Base-by-base conservation (phyloP, 805 yeast genomes). In the Metschnikowia cubensis region DNA sequence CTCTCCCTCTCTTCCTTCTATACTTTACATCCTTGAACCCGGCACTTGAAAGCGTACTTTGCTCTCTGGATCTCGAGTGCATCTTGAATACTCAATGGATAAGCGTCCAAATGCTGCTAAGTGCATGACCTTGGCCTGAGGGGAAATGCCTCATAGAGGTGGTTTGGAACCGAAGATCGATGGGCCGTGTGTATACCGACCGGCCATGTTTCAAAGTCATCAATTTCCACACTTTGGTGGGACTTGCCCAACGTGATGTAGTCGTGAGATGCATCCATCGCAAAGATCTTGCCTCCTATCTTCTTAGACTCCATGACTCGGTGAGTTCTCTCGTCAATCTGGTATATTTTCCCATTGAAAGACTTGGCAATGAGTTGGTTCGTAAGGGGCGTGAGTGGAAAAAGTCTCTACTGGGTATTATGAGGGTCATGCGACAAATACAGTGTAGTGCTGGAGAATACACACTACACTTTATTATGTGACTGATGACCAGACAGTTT, bases 31-130 rank as follows among this genome's bases (percentile, higher is more conserved):
- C 71, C 40, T 72, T 64, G 22, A n/a, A n/a, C n/a, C n/a, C n/a
- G 97, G 53, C 96, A 85, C 59, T 89, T 82, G 73, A 89, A 89
- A 0, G 96, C 92, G 64, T 83, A 90, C 50, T 71, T 67, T 1
- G 65, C 55, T 45, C 69, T 77, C 50, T 68, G 74, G 3, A 61
- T 60, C 39, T 68, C 67, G 1, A 74, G 71, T 2, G 75, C 64
- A 3, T 80, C 76, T 80, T 47, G 84, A 79, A 58, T 75, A 83
- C 53, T 88, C 92, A 25, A 89, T 79, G 0, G 90, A 83, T 1
- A 86, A 89, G 32, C 95, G 71, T 0, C 96, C 96, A 59, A 88
- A 89, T 74, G 1, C 92, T 83, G 25, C 88, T 73, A 32, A 83
- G 75, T 0, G 84, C 89, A 62, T 79, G 84, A 6, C 85, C 92